Percentiles rank a stretch among this genome's conserved stretches.
phyloP scores from a whole-genome alignment of 805 yeast species.

The Ogataea sp. region DNA sequence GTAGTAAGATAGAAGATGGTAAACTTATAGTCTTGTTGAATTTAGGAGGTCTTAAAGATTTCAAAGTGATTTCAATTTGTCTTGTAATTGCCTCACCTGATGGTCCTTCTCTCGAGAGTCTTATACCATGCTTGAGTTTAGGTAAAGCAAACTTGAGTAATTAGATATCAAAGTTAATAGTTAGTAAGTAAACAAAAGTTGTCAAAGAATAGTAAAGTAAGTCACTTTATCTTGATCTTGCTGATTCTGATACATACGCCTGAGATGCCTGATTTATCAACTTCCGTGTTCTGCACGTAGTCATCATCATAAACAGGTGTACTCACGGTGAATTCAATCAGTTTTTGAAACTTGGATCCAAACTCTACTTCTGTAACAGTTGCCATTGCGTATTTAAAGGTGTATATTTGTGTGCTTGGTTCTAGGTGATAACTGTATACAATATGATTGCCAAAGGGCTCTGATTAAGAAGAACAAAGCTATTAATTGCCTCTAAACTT shows the following conservation, averaged over 20 bases:
- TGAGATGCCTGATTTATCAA: slow-evolving; percentile 1
- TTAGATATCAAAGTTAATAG: not conserved
- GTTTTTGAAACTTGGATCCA: slow-evolving; percentile 38
- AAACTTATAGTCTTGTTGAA: slow-evolving; percentile 27
- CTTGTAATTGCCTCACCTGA: slow-evolving; percentile 4
- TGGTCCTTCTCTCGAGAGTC: slow-evolving; percentile 24
- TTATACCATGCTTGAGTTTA: slow-evolving; percentile 15
- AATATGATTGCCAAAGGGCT: no score
- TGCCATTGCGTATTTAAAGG: not conserved
- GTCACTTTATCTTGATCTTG: no score
- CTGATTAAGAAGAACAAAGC: no score
- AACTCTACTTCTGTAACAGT: slow-evolving; percentile 33
- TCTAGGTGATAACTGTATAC: no score
- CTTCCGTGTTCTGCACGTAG: slow-evolving; percentile 21
- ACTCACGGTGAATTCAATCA: slow-evolving; percentile 37
- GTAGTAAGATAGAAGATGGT: slow-evolving; percentile 19
- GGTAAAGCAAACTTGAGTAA: slow-evolving; percentile 8
- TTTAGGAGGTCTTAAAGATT: slow-evolving; percentile 69
- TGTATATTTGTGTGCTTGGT: not conserved
- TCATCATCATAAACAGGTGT: slow-evolving; percentile 14
- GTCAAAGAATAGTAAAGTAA: no score
- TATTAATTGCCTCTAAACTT: no score
- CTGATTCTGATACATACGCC: not conserved
- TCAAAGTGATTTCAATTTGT: slow-evolving; percentile 31
- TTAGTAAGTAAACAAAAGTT: not conserved